Conservation (phyloP, 1,284 basidiomycete genomes). For the Pascua sp. region DNA sequence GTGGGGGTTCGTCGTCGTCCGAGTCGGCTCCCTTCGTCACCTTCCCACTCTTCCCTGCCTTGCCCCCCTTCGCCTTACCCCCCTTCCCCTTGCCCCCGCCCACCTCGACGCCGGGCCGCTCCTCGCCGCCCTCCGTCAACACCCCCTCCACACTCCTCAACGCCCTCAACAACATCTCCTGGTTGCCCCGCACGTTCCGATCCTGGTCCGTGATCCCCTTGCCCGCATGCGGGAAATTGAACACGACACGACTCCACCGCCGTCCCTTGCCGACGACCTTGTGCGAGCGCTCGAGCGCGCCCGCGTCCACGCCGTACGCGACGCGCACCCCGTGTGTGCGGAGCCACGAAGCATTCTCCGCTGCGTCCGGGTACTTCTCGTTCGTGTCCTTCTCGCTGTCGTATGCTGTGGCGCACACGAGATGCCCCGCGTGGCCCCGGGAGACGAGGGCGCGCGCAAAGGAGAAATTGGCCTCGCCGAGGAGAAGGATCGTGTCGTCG, state of each 20-base stretch:
- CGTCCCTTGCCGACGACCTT: conserved; percentile 50
- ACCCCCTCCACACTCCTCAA: conserved; percentile 67
- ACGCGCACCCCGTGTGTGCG: conserved; percentile 64
- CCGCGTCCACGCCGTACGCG: conserved; percentile 81
- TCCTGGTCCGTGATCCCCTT: conserved; percentile 88
- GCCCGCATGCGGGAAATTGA: conserved; percentile 98
- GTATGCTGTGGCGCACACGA: conserved; percentile 81
- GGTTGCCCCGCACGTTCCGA: conserved; percentile 88
- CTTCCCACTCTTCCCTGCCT: conserved; percentile 1
- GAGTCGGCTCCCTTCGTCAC: conserved; percentile 4
- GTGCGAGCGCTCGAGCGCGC: conserved; percentile 60
- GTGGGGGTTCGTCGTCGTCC: conserved; percentile 9
- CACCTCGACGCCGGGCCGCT: not conserved
- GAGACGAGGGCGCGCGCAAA: conserved; percentile 71
- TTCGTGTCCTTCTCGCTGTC: conserved; percentile 75
- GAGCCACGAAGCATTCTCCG: conserved; percentile 60
- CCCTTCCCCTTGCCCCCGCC: conserved; percentile 9
- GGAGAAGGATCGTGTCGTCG: conserved; percentile 75
- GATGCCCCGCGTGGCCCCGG: conserved; percentile 61
- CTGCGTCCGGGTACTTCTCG: conserved; percentile 78
- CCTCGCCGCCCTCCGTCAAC: conserved; percentile 56
- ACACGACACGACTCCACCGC: conserved; percentile 71
- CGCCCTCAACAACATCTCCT: conserved; percentile 80
- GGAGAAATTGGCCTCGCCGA: conserved; percentile 96
- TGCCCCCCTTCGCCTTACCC: conserved; percentile 1